phyloP scores from a whole-genome alignment of 257 asterid species.

The Solanum virginianum region DNA sequence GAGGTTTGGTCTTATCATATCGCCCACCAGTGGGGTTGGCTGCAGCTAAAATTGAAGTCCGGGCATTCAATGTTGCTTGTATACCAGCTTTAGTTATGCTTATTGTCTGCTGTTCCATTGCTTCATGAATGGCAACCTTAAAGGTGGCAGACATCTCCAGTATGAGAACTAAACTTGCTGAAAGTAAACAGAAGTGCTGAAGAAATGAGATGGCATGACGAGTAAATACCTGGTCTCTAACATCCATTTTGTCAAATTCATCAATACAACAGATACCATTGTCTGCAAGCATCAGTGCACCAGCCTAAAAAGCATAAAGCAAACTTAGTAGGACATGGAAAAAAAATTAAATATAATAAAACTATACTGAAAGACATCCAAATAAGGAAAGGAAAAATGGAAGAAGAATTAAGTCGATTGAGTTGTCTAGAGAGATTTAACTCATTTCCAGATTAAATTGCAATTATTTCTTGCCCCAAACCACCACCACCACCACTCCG shows the following conservation, averaged over 20 bases:
- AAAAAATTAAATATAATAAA: neutral
- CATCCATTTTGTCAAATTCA: conserved; percentile 97
- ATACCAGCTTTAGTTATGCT: conserved; percentile 99
- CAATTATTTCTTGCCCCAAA: neutral
- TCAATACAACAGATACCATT: conserved; percentile 97
- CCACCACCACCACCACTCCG: neutral
- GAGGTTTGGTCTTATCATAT: conserved; percentile 89
- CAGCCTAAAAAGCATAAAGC: conserved; percentile 51
- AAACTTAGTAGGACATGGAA: neutral
- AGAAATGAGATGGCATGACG: neutral
- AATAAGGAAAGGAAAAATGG: neutral
- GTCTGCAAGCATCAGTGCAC: conserved; percentile 99
- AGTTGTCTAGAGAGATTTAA: neutral
- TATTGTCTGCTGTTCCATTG: conserved; percentile 99
- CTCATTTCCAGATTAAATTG: neutral
- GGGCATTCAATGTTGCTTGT: conserved; percentile 96
- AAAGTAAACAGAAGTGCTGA: neutral
- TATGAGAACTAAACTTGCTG: neutral
- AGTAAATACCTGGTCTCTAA: conserved; percentile 78
- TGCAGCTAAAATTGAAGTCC: conserved; percentile 97
- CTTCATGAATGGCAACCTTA: conserved; percentile 98
- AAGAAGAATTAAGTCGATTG: neutral
- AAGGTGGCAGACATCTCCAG: neutral
- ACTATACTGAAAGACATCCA: neutral
- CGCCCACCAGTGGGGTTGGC: conserved; percentile 99